Evolutionary conservation across 164 flowering plant genomes (phyloP).

Genomic region (Stephania yunnanensis): DNA sequence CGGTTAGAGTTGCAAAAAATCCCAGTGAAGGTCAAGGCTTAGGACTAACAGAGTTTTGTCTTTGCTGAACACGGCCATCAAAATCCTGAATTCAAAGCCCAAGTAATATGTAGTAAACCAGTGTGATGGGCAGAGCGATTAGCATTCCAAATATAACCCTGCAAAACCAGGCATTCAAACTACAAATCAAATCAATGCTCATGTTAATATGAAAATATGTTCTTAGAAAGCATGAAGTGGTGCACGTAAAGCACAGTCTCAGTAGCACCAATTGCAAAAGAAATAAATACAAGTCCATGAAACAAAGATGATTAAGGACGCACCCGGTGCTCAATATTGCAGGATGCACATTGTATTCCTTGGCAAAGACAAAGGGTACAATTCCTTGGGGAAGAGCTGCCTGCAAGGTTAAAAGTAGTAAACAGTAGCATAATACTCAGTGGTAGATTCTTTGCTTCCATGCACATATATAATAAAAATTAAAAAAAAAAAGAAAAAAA

Average conservation of each 20-base stretch:
- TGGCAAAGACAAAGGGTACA: constrained; percentile 22
- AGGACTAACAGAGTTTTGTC: not conserved
- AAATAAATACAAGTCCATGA: not conserved
- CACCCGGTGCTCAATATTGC: constrained; percentile 87
- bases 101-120: constrained; percentile 87
- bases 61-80: not conserved
- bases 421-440: not conserved
- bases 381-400: constrained; percentile 96
- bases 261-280: not conserved
- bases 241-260: not conserved
- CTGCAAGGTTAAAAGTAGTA: constrained; percentile 25
- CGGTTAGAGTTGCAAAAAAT: constrained; percentile 4
- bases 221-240: too few relatives aligned
- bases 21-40: not conserved
- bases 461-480: too few relatives aligned
- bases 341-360: constrained; percentile 89
- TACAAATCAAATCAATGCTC: not conserved
- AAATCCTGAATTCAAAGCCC: constrained; percentile 44
- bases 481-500: too few relatives aligned
- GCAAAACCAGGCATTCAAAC: constrained; percentile 21
- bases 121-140: constrained; percentile 89
- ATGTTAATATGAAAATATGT: too few relatives aligned
- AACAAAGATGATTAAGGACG: constrained; percentile 5
- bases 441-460: too few relatives aligned
- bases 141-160: constrained; percentile 98